A percentile compares a stretch with the other conserved stretches of the same genome.
Evolutionary conservation across 345 rosid species (phyloP).

Genomic region (Corymbia maculata): DNA sequence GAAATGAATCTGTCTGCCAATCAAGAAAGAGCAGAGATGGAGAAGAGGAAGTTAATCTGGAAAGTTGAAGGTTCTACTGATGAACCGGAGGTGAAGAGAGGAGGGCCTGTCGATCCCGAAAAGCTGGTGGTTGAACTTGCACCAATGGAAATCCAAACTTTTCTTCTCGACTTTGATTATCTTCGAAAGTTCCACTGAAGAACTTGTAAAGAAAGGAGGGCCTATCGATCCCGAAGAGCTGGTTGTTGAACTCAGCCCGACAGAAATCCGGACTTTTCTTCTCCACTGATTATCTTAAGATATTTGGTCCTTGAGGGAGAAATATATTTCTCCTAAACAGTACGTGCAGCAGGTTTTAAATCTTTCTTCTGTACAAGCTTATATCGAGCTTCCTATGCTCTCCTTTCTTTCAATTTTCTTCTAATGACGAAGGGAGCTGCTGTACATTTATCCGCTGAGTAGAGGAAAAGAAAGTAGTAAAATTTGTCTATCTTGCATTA

Average conservation of each 20-base stretch:
- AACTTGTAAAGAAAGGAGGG: conserved; percentile 40
- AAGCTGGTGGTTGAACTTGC: conserved; percentile 63
- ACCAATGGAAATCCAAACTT: conserved; percentile 86
- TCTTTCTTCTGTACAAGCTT: background rate
- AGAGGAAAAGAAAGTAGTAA: background rate
- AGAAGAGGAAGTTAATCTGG: conserved; percentile 73
- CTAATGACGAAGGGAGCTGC: background rate
- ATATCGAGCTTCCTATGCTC: background rate
- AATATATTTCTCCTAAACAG: background rate
- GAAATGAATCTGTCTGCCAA: conserved; percentile 85
- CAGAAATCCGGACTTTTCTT: conserved; percentile 70
- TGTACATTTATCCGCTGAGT: background rate
- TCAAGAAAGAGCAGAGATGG: conserved; percentile 76
- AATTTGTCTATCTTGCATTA: background rate
- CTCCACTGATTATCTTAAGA: conserved; percentile 18
- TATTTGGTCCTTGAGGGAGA: conserved; percentile 2
- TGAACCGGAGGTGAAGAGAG: conserved; percentile 38
- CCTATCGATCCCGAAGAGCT: conserved; percentile 46
- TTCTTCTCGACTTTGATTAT: conserved; percentile 31
- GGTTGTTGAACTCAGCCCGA: conserved; percentile 62
- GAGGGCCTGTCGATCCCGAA: conserved; percentile 51
- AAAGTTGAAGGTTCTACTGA: conserved; percentile 40
- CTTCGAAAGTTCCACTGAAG: conserved; percentile 30
- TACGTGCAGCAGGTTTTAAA: background rate
- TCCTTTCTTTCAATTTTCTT: background rate